These are phyloP conservation scores for Tricholoma sp. DNA, from an alignment of 768 basidiomycete genomes.

Conservation along the genomic window DNA sequence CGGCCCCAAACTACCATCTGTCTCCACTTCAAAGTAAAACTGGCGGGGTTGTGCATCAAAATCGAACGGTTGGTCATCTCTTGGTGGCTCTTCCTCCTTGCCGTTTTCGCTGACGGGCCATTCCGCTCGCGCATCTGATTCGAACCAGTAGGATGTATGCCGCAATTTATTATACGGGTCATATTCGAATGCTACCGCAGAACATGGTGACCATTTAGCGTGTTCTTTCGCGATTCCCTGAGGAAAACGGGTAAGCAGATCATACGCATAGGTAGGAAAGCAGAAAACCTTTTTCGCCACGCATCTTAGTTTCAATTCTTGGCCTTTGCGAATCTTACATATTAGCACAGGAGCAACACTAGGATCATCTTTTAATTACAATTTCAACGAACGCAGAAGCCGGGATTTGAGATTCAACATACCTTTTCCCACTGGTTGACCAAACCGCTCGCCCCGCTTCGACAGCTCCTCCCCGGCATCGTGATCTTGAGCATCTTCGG, in stretches of 20 bases:
- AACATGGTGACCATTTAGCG: conserved; percentile 97
- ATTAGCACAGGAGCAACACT: conserved; percentile 69
- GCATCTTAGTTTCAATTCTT: conserved; percentile 81
- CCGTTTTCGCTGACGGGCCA: conserved; percentile 93
- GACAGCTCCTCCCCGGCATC: conserved; percentile 65
- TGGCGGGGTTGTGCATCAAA: conserved; percentile 81
- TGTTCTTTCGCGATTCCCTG: conserved; percentile 99
- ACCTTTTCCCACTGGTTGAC: conserved; percentile 84
- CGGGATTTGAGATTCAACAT: conserved; percentile 19
- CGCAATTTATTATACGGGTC: conserved; percentile 97
- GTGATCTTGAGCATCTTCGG: conserved; percentile 25
- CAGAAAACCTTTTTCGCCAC: conserved; percentile 82
- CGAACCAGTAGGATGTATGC: conserved; percentile 95
- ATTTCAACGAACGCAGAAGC: not conserved
- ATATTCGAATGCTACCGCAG: conserved; percentile 94
- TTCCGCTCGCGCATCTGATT: conserved; percentile 72
- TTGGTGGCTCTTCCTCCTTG: conserved; percentile 71
- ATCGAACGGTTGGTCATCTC: conserved; percentile 83
- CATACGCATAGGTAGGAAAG: not conserved
- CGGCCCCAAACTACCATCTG: conserved; percentile 83
- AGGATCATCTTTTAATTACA: conserved; percentile 45
- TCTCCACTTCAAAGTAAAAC: conserved; percentile 95
- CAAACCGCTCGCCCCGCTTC: conserved; percentile 72
- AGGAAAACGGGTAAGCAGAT: conserved; percentile 4
- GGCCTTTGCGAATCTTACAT: conserved; percentile 90